Conservation (phyloP, 192 early-diverging fungal species). For the Rhizoclosmatium sp. region DNA sequence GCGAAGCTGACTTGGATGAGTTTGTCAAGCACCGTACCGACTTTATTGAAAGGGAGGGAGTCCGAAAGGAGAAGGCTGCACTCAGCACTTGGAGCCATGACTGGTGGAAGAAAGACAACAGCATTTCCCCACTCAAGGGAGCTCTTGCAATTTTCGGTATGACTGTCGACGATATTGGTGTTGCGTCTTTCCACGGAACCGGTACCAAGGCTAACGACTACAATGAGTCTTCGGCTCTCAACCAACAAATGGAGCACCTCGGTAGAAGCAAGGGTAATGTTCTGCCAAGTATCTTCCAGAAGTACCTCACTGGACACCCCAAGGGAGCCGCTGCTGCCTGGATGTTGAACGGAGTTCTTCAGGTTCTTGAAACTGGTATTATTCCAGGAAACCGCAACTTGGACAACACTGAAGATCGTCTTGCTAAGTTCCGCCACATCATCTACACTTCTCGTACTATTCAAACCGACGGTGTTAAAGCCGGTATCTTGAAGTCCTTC, state of each 20-base stretch:
- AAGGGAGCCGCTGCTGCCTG: constrained; percentile 96
- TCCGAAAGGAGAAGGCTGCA: constrained; percentile 74
- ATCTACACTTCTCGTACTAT: constrained; percentile 86
- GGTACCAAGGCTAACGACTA: constrained; percentile 94
- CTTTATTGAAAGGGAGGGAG: constrained; percentile 60
- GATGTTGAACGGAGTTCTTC: constrained; percentile 95
- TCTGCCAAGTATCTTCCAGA: constrained; percentile 86
- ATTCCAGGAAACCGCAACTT: constrained; percentile 93
- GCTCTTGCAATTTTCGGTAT: constrained; percentile 88
- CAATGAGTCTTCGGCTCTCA: constrained; percentile 88
- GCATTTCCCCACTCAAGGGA: constrained; percentile 85
- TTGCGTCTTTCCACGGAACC: constrained; percentile 96
- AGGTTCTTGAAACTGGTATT: constrained; percentile 82
- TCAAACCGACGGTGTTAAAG: constrained; percentile 90
- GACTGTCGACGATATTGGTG: constrained; percentile 89
- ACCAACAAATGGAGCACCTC: constrained; percentile 85
- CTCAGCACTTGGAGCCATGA: constrained; percentile 79
- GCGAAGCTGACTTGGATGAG: constrained; percentile 49
- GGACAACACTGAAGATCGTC: constrained; percentile 81
- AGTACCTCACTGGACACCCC: constrained; percentile 94
- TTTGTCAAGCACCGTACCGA: constrained; percentile 60
- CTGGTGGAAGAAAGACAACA: constrained; percentile 78
- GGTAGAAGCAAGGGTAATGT: constrained; percentile 86
- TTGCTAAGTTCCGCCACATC: constrained; percentile 80
- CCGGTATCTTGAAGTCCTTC: constrained; percentile 90